Percentiles rank a stretch among this genome's conserved stretches.
phyloP scores from a whole-genome alignment of 139 green algal genomes.

The Chlorella sorokiniana region DNA sequence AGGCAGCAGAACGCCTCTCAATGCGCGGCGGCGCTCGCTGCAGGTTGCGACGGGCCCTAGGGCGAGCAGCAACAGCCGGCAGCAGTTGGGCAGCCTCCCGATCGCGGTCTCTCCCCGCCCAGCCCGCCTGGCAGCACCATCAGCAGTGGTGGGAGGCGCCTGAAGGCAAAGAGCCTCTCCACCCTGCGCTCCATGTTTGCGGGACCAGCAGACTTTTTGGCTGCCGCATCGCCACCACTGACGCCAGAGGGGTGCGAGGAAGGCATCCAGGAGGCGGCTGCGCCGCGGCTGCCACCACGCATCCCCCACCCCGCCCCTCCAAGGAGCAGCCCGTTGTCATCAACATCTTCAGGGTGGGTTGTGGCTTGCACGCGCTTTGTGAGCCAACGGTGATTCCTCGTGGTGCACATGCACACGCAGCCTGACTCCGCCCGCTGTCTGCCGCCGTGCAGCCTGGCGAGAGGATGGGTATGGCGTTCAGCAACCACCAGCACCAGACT shows the following conservation, averaged over 20 bases:
- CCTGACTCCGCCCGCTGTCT: background rate
- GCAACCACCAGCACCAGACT: background rate
- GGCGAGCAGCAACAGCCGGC: background rate
- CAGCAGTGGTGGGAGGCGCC: background rate
- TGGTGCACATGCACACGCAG: background rate
- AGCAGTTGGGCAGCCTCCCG: background rate
- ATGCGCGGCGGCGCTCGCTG: too few species aligned
- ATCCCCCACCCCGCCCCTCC: background rate
- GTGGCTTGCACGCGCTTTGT: too few species aligned
- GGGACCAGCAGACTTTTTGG: constrained; percentile 14
- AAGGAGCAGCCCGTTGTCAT: background rate
- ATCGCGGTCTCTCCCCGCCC: background rate
- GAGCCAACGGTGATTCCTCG: too few species aligned
- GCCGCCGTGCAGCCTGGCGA: constrained; percentile 11
- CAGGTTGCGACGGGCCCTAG: background rate
- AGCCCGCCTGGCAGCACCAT: background rate
- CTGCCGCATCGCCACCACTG: background rate
- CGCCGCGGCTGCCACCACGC: constrained; percentile 2
- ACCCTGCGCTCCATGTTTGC: constrained; percentile 5
- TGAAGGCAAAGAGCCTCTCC: background rate
- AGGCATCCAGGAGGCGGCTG: background rate
- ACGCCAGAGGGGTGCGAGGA: background rate
- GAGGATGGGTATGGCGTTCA: background rate
- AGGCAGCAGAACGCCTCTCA: too few species aligned
- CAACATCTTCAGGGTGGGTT: constrained; percentile 10